Conservation (phyloP, 148 eudicot genomes). For the Rhododendron molle region DNA sequence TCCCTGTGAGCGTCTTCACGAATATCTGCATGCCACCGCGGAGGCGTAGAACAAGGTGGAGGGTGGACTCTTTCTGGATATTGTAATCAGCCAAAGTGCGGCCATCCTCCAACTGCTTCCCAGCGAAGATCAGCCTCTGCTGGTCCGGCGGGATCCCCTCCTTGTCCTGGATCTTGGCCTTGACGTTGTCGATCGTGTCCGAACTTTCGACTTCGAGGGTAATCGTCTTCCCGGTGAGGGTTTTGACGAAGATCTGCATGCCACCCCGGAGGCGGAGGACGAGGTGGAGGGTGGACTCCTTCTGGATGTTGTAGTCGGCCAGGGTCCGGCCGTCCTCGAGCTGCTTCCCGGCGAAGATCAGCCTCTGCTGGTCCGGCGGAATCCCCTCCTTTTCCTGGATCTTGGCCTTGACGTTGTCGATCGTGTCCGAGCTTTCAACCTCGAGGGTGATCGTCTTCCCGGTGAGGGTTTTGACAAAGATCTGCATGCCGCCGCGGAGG, state of each 20-base stretch:
- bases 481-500: conserved; percentile 20
- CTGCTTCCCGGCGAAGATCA: conserved; percentile 29
- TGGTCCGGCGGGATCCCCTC: neutral
- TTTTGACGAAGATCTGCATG: conserved; percentile 18
- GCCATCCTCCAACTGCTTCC: conserved; percentile 16
- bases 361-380: conserved; percentile 27
- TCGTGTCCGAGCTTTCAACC: conserved; percentile 15
- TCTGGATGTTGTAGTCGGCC: conserved; percentile 14
- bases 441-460: conserved; percentile 11
- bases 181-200: neutral
- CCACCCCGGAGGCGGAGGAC: conserved; percentile 18
- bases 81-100: conserved; percentile 11
- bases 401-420: conserved; percentile 25
- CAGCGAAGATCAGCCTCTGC: conserved; percentile 18
- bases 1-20: neutral
- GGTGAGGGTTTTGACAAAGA: conserved; percentile 13
- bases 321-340: conserved; percentile 17
- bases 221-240: neutral
- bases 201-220: neutral
- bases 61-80: conserved; percentile 11
- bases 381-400: conserved; percentile 32
- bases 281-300: conserved; percentile 17
- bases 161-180: neutral
- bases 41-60: conserved; percentile 13
- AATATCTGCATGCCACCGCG: conserved; percentile 11